A percentile compares a stretch with the other conserved stretches of the same genome.
Evolutionary conservation across 1,284 basidiomycete genomes (phyloP).

Genomic region (Moniliophthora roreri): DNA sequence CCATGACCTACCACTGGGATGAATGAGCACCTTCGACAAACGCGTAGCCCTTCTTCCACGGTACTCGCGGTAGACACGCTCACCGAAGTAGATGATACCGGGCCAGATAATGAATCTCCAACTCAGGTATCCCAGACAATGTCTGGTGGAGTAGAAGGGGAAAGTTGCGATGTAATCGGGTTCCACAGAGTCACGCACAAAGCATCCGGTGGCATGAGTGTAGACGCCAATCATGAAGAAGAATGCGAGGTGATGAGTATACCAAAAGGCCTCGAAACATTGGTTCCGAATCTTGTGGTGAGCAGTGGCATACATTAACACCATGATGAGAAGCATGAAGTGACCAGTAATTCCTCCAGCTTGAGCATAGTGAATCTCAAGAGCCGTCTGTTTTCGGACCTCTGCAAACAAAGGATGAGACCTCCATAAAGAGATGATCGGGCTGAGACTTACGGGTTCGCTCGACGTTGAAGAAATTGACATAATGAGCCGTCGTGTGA

Average conservation of each 20-base stretch:
- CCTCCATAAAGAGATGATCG: constrained; percentile 6
- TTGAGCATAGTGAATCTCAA: constrained; percentile 84
- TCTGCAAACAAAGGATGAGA: constrained; percentile 45
- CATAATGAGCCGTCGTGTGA: constrained; percentile 87
- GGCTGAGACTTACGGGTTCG: constrained; percentile 59
- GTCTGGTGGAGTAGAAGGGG: constrained; percentile 81
- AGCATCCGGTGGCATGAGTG: constrained; percentile 89
- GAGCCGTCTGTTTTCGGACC: constrained; percentile 72
- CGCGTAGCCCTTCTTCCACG: constrained; percentile 73
- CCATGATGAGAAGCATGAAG: constrained; percentile 87
- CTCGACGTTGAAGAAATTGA: constrained; percentile 89
- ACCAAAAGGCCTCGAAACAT: constrained; percentile 93
- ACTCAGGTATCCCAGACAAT: constrained; percentile 84
- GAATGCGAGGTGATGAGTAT: constrained; percentile 88
- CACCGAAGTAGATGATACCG: constrained; percentile 82
- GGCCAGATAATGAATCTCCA: constrained; percentile 90
- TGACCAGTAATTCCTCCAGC: constrained; percentile 87
- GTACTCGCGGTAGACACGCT: constrained; percentile 79
- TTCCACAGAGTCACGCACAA: constrained; percentile 77
- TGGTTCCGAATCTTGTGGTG: constrained; percentile 81
- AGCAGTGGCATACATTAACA: constrained; percentile 83
- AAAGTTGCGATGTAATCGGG: constrained; percentile 68
- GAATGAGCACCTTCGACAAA: constrained; percentile 78
- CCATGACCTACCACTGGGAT: constrained; percentile 69
- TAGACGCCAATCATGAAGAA: constrained; percentile 90